Percentiles rank a stretch among this genome's conserved stretches.
phyloP scores from a whole-genome alignment of 371 early-diverging fungal species.

The Syncephalastrum contaminatum region DNA sequence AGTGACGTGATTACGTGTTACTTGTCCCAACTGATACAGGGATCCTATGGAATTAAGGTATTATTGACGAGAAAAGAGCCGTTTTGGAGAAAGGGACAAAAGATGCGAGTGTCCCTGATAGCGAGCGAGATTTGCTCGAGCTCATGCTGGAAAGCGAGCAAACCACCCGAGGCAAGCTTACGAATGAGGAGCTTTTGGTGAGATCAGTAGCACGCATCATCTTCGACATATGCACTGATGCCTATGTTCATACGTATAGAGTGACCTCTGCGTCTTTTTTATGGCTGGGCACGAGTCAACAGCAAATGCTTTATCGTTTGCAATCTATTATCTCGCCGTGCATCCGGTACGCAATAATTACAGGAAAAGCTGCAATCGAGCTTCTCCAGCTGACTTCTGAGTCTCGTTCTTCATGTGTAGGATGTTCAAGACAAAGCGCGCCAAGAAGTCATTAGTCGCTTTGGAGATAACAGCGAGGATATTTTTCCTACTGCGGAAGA shows the following conservation, averaged over 20 bases:
- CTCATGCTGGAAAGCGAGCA: constrained; percentile 41
- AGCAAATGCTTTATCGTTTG: constrained; percentile 15
- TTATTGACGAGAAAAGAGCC: constrained; percentile 32
- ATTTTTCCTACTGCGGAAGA: constrained; percentile 42
- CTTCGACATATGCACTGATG: background rate
- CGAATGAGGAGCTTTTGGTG: constrained; percentile 22
- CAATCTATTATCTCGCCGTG: constrained; percentile 17
- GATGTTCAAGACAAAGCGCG: constrained; percentile 43
- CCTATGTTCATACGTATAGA: constrained; percentile 16
- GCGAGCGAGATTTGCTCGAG: constrained; percentile 42
- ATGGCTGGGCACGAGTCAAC: constrained; percentile 17
- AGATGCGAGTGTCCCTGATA: constrained; percentile 24
- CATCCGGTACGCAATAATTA: constrained; percentile 9
- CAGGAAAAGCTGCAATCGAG: background rate
- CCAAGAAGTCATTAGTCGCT: constrained; percentile 38
- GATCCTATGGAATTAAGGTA: background rate
- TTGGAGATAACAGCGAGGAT: constrained; percentile 41
- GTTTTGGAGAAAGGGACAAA: constrained; percentile 16
- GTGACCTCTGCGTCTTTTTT: constrained; percentile 44
- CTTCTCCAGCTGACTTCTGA: background rate
- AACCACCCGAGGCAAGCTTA: constrained; percentile 21
- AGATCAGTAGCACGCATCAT: constrained; percentile 17
- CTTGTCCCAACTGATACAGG: too few relatives aligned
- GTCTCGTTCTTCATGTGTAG: constrained; percentile 9
- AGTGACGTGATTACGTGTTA: background rate